Base-by-base conservation (phyloP, 805 yeast species). In the Sugiyamaella mastotermitis region DNA sequence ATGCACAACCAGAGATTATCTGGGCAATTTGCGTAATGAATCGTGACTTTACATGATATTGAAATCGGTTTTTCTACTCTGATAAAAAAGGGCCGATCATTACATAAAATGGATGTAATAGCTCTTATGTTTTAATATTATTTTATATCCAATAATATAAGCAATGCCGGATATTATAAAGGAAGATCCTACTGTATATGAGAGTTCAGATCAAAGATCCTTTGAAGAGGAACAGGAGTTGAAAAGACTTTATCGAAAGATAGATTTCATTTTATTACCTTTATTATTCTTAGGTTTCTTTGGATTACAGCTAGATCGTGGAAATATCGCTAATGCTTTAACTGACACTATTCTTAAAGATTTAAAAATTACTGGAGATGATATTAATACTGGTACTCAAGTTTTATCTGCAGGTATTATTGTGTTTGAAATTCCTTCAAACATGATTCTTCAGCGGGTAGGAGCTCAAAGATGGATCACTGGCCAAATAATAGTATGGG, bases 391-490 rank as follows among this genome's bases (percentile, higher is more conserved):
- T 25, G 85, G 82, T 16, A 69, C 64, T 46, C 76, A 83, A 1
- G 61, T 80, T 24, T 57, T 80, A 34, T 51, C 62, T 11, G 72
- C 80, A 11, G 3, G 35, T 40, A 23, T 33, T 40, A 4, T 39
- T 39, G 4, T 40, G 35, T 29, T 40, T 40, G 86, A 80, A 53
- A 58, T 80, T 9, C 86, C 86, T 0, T 78, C 84, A 3, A 83
- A 79, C 52, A 61, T 79, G 48, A 60, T 80, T 33, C 72, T 81
- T 9, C 78, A 79, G 51, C 68, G 65, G 32, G 39, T 80, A 17
- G 87, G 86, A 7, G 73, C 82, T 3, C 83, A 78, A 48, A 48
- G 67, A 28, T 78, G 80, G 72, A 70, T 79, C 42, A 83, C 83
- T 5, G 59, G 66, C 26, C 82, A 78, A 53, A 66, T 78, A 55